phyloP scores from a whole-genome alignment of 257 asterid genomes.

The Primulina huaijiensis region DNA sequence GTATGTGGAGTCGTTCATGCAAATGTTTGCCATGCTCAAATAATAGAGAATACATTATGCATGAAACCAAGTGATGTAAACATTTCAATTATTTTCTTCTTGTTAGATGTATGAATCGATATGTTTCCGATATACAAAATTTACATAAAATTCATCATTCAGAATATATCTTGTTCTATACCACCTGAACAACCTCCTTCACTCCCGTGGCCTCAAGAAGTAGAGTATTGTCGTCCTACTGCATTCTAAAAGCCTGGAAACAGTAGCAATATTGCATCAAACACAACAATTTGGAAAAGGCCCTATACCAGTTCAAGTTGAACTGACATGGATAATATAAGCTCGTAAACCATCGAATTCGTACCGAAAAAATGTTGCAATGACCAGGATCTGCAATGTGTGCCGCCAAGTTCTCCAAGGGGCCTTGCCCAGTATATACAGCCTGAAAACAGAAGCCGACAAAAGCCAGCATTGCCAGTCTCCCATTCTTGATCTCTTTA shows the following conservation, averaged over 20 bases:
- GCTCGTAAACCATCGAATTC: background rate
- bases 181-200: background rate
- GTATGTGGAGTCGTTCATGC: background rate
- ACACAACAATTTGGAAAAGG: background rate
- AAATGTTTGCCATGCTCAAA: background rate
- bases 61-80: too few relatives aligned
- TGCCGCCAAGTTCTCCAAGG: slow-evolving; percentile 64
- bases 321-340: background rate
- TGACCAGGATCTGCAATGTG: slow-evolving; percentile 93
- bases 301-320: background rate
- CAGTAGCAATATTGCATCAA: background rate
- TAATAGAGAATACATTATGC: background rate
- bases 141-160: slow-evolving; percentile 5
- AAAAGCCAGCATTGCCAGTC: slow-evolving; percentile 87
- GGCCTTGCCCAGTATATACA: slow-evolving; percentile 65
- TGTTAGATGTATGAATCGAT: slow-evolving; percentile 20
- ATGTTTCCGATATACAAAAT: background rate
- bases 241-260: slow-evolving; percentile 62
- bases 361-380: slow-evolving; percentile 70
- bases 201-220: background rate
- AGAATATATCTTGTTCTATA: background rate
- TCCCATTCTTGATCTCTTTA: slow-evolving; percentile 83
- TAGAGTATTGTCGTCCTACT: background rate
- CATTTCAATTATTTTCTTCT: slow-evolving; percentile 7
- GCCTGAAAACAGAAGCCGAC: slow-evolving; percentile 85